Base-by-base conservation (phyloP, 345 rosid genomes). In the Melastoma malabathricum region DNA sequence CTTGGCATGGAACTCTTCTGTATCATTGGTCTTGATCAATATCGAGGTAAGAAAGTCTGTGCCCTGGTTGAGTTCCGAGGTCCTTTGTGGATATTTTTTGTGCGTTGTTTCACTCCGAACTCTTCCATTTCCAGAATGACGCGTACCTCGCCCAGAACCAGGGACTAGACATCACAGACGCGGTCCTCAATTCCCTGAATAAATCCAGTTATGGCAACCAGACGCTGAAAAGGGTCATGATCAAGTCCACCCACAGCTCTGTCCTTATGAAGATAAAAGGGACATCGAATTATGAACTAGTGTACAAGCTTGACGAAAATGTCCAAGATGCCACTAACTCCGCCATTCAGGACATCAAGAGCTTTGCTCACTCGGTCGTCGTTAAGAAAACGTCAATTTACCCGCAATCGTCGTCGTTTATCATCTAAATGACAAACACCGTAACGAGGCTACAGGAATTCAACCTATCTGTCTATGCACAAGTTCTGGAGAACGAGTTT, bases 181-280 rank as follows among this genome's bases (percentile, higher is more conserved):
- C 69, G 2, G 89, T 92, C 44, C 79, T 84, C 6, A 51, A 48
- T n/a, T 68, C 75, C 56, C 74, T 92, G 69, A 70, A 58, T 56
- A 57, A 68, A 55, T 80, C 89, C 52, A 88, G 96, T 51, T 84
- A 73, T 63, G 72, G 19, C 51, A 75, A 69, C 10, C 64, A 44
- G 44, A 75, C 68, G 50, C 45, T 74, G 29, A 65, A 56, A 53
- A 77, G 67, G 56, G 87, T 90, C 45, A 82, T 87, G 93, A 77
- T 87, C 60, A 89, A 82, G 68, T 92, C 98, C 57, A 68, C 78
- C 18, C 61, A 75, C 59, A 92, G 93, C 68, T 74, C 96, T 4
- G 88, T 87, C 54, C 72, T 92, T 17, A 64, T 45, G 67, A 72
- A 74, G 62, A 63, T 92, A 41, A 92, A 70, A 72, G 74, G 58